Percentiles rank a stretch among this genome's conserved stretches.
Evolutionary conservation across 1,284 basidiomycete species (phyloP).

Genomic region (Malassezia sp.): DNA sequence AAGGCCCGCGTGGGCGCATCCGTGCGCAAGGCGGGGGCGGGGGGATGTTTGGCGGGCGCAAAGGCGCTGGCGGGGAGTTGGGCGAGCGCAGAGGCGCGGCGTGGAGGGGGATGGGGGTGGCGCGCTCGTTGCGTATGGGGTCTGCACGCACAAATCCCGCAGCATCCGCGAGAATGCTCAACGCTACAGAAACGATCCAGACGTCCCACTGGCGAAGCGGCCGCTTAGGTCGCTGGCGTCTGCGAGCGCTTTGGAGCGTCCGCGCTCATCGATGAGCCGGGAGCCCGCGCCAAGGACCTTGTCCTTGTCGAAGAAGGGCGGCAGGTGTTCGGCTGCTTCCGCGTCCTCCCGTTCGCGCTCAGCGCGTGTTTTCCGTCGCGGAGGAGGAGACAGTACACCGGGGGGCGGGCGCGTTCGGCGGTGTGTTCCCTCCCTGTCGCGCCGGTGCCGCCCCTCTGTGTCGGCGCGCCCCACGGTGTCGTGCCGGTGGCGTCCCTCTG

Average conservation of each 20-base stretch:
- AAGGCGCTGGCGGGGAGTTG: no score
- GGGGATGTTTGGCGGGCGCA: no score
- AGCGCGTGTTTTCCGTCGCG: conserved; percentile 11
- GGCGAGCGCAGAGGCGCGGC: no score
- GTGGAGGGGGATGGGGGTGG: no score
- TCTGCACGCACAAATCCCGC: no score
- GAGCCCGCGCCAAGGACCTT: conserved; percentile 14
- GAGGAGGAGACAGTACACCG: conserved; percentile 3
- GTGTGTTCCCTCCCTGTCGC: no score
- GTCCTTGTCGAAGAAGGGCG: conserved; percentile 13
- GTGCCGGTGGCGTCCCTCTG: neutral
- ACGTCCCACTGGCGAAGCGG: conserved; percentile 8
- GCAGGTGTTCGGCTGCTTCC: neutral
- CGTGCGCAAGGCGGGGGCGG: no score
- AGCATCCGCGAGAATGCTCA: no score
- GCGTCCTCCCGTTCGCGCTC: conserved; percentile 12
- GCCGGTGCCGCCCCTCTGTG: neutral
- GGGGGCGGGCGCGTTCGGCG: no score
- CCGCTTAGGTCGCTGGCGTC: conserved; percentile 6
- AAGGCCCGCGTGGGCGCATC: no score
- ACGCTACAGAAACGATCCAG: conserved; percentile 14
- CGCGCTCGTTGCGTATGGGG: no score
- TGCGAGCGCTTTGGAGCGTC: conserved; percentile 8
- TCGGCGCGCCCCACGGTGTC: neutral
- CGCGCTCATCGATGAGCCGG: conserved; percentile 15